Evolutionary conservation across 2,329 filamentous ascomycete genomes (phyloP).

Genomic region (Rhytidhysteron rufulum): DNA sequence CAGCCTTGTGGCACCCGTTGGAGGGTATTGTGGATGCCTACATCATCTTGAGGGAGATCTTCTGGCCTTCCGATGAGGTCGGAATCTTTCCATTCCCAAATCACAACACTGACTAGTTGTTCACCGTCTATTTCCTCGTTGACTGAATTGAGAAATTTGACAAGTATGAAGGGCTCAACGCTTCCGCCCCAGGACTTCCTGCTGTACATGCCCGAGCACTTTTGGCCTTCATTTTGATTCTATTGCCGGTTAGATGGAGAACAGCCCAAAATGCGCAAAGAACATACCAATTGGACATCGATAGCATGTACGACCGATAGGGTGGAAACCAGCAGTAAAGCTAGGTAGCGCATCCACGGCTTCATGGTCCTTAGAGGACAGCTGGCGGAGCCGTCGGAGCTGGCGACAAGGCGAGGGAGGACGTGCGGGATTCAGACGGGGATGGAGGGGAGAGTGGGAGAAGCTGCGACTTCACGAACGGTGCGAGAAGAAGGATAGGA

Average conservation of each 20-base stretch:
- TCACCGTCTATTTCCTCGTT: conserved; percentile 59
- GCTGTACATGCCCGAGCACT: conserved; percentile 94
- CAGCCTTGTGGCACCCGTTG: conserved; percentile 11
- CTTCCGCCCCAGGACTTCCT: conserved; percentile 82
- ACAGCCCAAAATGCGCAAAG: background rate
- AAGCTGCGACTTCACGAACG: background rate
- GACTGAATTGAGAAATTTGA: conserved; percentile 68
- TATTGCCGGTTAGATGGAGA: conserved; percentile 34
- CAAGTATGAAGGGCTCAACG: conserved; percentile 82
- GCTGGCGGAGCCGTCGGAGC: conserved; percentile 11
- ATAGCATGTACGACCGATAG: conserved; percentile 32
- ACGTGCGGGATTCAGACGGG: background rate
- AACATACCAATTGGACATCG: conserved; percentile 32
- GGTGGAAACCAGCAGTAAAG: conserved; percentile 29
- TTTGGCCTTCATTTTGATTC: conserved; percentile 76
- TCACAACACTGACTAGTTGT: conserved; percentile 75
- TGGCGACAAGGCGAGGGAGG: conserved; percentile 13
- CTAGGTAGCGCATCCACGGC: conserved; percentile 26
- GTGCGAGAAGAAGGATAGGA: background rate
- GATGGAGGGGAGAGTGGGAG: background rate
- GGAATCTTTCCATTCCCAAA: conserved; percentile 93
- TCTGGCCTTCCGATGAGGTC: conserved; percentile 66
- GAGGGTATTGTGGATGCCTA: conserved; percentile 11
- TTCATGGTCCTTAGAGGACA: conserved; percentile 25
- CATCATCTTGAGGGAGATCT: conserved; percentile 24